phyloP scores from a whole-genome alignment of 139 green algal genomes.

The Chlamydomonas urium region DNA sequence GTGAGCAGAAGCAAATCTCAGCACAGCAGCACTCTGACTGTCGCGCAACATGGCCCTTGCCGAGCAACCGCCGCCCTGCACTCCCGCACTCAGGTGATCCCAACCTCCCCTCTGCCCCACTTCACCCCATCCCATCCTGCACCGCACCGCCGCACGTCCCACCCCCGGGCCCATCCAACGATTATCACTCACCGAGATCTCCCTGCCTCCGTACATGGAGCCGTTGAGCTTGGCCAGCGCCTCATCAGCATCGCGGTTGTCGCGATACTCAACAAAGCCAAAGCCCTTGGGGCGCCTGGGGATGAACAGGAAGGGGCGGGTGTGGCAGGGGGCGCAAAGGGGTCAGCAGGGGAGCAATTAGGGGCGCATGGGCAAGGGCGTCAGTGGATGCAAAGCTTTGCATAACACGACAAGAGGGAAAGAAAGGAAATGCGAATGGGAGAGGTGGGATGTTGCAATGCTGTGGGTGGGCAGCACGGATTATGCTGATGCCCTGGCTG shows the following conservation, averaged over 20 bases:
- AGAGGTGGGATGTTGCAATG: neutral
- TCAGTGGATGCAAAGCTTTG: neutral
- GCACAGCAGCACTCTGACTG: no score
- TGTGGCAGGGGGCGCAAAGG: neutral
- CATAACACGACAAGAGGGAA: neutral
- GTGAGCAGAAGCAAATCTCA: no score
- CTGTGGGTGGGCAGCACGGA: no score
- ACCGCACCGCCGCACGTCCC: no score
- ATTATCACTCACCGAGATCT: neutral
- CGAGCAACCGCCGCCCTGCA: neutral
- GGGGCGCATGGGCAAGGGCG: neutral
- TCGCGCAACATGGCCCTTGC: no score
- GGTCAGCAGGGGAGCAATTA: neutral
- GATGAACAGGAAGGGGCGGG: neutral
- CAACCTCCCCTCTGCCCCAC: no score
- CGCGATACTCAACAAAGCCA: conserved; percentile 79
- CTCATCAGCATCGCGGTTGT: conserved; percentile 71
- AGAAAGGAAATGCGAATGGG: neutral
- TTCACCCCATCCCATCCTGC: no score
- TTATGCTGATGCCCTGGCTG: no score
- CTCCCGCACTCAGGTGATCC: neutral
- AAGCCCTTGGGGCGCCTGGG: conserved; percentile 69
- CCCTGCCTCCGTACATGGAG: conserved; percentile 27
- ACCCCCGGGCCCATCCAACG: neutral
- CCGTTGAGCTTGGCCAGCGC: conserved; percentile 66